Evolutionary conservation across 768 basidiomycete species (phyloP), one percentile per base, ranked within the genome.

Genomic region (Myochromella boudieri): DNA sequence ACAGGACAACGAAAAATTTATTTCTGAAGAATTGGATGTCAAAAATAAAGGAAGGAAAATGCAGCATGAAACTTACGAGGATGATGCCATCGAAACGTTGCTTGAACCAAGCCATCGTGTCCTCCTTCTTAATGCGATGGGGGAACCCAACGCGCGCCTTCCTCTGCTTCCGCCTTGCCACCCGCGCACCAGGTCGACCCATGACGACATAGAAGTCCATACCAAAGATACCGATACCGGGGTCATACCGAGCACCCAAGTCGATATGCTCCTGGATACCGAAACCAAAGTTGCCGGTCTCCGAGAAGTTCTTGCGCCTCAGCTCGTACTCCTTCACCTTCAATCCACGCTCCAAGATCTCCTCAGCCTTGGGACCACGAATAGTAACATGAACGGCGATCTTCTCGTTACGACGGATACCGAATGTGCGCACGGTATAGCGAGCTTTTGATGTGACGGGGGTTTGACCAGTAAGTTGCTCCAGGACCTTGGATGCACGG

Each of bases 291-390:
- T 98, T 97, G 49, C 95, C 95, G 50, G 93, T 97, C 71, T 92
- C 92, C 57, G 92, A 95, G 76, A 97, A 98, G 85, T 98, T 98
- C 70, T 81, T 84, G 72, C 92, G 90, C 65, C 85, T 83, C 70
- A 99, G 75, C 76, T 99, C 97, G 80, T 99, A 98, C 76, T 99
- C 97, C 83, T 99, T 99, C 64, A 98, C 97, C 73, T 98, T 99
- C 69, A 99, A 80, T 37, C 94, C 95, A 60, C 95, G 91, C 78
- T 99, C 95, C 60, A 99, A 79, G 67, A 98, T 97, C 71, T 99
- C 95, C 82, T 98, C 95, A 28, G 95, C 95, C 75, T 99, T 99
- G 58, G 95, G 95, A 22, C 95, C 95, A 60, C 95, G 91, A 75
- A 99, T 97, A 67, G 95, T 99, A 62, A 95, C 93, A 72, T 95